A percentile compares a stretch with the other conserved stretches of the same genome.
These are phyloP conservation scores for Cyclocybe aegerita DNA, from an alignment of 768 basidiomycete species.

Conservation along the genomic window DNA sequence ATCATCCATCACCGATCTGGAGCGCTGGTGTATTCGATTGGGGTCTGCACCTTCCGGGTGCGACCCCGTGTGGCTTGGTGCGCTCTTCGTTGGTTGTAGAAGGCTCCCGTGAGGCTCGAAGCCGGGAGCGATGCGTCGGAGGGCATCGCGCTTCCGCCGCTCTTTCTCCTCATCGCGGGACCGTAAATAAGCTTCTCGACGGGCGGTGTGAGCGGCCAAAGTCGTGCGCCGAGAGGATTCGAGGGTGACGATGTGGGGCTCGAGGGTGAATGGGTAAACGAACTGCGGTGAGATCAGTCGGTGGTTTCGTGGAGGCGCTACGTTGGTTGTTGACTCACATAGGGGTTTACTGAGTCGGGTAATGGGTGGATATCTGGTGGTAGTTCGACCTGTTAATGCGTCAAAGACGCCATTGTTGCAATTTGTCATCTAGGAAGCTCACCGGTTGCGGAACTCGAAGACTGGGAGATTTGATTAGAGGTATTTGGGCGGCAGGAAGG, in stretches of 20 bases:
- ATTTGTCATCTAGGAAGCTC: constrained; percentile 14
- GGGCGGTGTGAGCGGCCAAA: constrained; percentile 61
- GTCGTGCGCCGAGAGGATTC: constrained; percentile 72
- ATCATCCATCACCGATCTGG: constrained; percentile 73
- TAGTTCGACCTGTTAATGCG: constrained; percentile 63
- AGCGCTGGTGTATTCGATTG: constrained; percentile 18
- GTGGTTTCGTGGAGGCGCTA: constrained; percentile 1
- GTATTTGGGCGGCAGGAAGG: constrained; percentile 69
- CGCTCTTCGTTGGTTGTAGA: constrained; percentile 49
- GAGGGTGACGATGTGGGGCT: constrained; percentile 76
- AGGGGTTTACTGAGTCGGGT: constrained; percentile 85
- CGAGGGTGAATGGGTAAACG: constrained; percentile 94
- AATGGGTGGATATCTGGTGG: constrained; percentile 94
- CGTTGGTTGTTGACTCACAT: constrained; percentile 47
- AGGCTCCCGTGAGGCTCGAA: constrained; percentile 67
- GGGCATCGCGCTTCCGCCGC: constrained; percentile 58
- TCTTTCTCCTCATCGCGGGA: constrained; percentile 80
- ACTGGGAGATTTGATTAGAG: constrained; percentile 91
- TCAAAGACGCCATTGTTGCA: constrained; percentile 3
- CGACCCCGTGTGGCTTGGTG: constrained; percentile 2
- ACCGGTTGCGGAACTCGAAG: constrained; percentile 85
- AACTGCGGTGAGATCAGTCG: constrained; percentile 53
- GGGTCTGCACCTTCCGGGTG: constrained; percentile 16
- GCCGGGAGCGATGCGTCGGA: constrained; percentile 80
- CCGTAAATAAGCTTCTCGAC: constrained; percentile 70